phyloP scores from a whole-genome alignment of 2,329 filamentous ascomycete species.

The Cladophialophora carrionii region DNA sequence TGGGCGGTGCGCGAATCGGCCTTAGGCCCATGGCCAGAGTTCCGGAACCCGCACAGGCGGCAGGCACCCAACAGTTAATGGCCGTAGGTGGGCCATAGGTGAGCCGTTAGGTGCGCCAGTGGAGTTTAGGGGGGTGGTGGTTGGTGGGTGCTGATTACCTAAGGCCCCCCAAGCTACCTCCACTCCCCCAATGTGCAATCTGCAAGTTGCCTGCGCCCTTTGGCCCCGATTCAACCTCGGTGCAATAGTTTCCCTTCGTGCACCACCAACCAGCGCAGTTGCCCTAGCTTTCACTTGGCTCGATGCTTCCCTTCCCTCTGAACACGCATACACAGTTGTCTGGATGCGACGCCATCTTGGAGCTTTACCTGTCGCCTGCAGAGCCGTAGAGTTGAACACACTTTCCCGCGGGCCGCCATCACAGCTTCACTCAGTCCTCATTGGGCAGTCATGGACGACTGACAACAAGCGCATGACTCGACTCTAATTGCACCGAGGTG shows the following conservation, averaged over 20 bases:
- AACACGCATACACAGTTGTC: background rate
- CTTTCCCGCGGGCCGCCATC: background rate
- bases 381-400: conserved; percentile 6
- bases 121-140: no score
- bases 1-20: conserved; percentile 18
- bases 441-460: background rate
- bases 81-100: no score
- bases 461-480: background rate
- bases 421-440: background rate
- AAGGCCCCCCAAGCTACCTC: conserved; percentile 4
- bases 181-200: background rate
- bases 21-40: conserved; percentile 17
- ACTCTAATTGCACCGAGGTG: background rate
- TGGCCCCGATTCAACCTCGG: background rate
- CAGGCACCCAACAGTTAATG: background rate
- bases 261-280: background rate
- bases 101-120: background rate
- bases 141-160: background rate
- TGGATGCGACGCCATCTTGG: background rate
- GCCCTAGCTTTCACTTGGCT: background rate
- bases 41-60: conserved; percentile 7
- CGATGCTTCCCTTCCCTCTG: background rate
- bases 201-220: background rate
- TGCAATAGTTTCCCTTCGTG: background rate
- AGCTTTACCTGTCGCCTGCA: background rate